Evolutionary conservation across 768 basidiomycete genomes (phyloP).

Genomic region (Boletales sp.): DNA sequence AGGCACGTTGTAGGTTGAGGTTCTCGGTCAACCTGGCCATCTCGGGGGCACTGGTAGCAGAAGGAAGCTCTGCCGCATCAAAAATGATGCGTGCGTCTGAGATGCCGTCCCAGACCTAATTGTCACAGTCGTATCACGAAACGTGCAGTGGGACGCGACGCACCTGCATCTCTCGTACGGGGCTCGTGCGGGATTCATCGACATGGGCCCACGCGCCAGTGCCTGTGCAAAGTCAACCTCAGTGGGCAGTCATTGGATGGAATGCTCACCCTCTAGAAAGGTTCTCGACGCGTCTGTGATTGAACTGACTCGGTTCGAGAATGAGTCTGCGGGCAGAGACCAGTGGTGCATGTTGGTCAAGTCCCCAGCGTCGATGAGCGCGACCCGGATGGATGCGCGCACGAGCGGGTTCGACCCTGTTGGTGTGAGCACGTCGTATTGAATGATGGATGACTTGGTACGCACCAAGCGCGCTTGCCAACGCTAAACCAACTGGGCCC

Average conservation of each 20-base stretch:
- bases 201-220: slow-evolving; percentile 85
- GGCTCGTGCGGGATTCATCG: slow-evolving; percentile 60
- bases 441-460: neutral
- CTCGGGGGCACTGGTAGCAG: slow-evolving; percentile 28
- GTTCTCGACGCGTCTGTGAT: slow-evolving; percentile 70
- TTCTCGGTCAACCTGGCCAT: slow-evolving; percentile 93
- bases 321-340: slow-evolving; percentile 50
- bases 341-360: slow-evolving; percentile 66
- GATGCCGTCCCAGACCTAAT: slow-evolving; percentile 90
- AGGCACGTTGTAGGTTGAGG: slow-evolving; percentile 84
- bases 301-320: slow-evolving; percentile 84
- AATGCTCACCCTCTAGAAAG: slow-evolving; percentile 58
- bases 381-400: slow-evolving; percentile 54
- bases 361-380: slow-evolving; percentile 81
- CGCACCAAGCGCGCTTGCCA: slow-evolving; percentile 84
- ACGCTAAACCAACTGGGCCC: slow-evolving; percentile 85
- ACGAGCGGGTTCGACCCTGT: slow-evolving; percentile 55
- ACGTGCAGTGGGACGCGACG: slow-evolving; percentile 7
- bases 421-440: neutral
- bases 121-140: slow-evolving; percentile 2
- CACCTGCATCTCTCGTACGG: slow-evolving; percentile 86
- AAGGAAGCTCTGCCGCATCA: slow-evolving; percentile 44
- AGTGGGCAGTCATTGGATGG: neutral
- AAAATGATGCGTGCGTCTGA: slow-evolving; percentile 79
- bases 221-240: slow-evolving; percentile 38